These are phyloP conservation scores for Tuber borchii DNA, from an alignment of 495 filamentous ascomycete genomes.

Conservation along the genomic window DNA sequence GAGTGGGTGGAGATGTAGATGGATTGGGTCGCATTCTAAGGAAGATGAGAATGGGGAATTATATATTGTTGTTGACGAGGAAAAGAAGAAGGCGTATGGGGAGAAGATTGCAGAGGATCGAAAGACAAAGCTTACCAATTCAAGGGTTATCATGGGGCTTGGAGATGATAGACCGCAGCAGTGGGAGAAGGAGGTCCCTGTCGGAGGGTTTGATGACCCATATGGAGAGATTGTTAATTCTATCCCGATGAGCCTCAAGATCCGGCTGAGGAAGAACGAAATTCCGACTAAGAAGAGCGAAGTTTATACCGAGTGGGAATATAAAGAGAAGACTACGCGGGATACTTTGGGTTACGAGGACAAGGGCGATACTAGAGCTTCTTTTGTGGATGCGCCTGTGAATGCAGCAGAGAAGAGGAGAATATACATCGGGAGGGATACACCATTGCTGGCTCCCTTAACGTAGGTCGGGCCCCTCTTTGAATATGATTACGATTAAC, in stretches of 20 bases:
- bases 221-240: conserved; percentile 63
- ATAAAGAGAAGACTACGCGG: conserved; percentile 51
- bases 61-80: conserved; percentile 56
- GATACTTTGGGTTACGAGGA: conserved; percentile 42
- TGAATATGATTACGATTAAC: not conserved
- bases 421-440: conserved; percentile 88
- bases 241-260: conserved; percentile 58
- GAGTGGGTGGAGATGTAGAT: conserved; percentile 87
- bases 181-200: conserved; percentile 37
- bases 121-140: conserved; percentile 40
- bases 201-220: conserved; percentile 47
- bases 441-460: conserved; percentile 78
- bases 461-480: conserved; percentile 36
- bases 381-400: conserved; percentile 75
- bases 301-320: conserved; percentile 66
- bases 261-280: conserved; percentile 61
- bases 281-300: conserved; percentile 64
- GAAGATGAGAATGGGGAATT: conserved; percentile 59
- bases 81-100: conserved; percentile 41
- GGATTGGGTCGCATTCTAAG: conserved; percentile 70
- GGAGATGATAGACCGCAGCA: conserved; percentile 24
- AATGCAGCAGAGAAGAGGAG: conserved; percentile 85
- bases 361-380: conserved; percentile 64
- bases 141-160: conserved; percentile 20
- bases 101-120: conserved; percentile 31